These are phyloP conservation scores for Phoenix roebelenii DNA, from an alignment of 176 grass and related monocot species.

Conservation along the genomic window DNA sequence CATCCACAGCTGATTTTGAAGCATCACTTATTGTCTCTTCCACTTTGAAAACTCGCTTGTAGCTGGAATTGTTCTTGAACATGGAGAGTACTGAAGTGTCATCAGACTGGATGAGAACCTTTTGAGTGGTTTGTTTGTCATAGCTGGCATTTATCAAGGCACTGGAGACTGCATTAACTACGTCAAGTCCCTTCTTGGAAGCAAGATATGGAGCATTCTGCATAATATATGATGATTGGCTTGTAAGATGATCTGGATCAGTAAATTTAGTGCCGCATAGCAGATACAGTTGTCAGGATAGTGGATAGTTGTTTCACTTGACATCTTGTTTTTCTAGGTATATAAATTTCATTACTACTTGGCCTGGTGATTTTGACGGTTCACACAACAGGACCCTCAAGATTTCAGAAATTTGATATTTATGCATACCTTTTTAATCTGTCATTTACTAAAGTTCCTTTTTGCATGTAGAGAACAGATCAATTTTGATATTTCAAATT, in stretches of 20 bases:
- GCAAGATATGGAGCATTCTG: slow-evolving; percentile 69
- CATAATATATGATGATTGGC: slow-evolving; percentile 16
- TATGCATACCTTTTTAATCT: too few relatives aligned
- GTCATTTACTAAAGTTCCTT: too few relatives aligned
- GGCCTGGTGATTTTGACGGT: too few relatives aligned
- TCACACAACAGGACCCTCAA: too few relatives aligned
- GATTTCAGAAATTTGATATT: too few relatives aligned
- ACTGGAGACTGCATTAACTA: slow-evolving; percentile 57
- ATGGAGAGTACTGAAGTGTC: slow-evolving; percentile 54
- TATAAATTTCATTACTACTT: neutral
- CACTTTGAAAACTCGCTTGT: slow-evolving; percentile 44
- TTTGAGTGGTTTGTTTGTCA: slow-evolving; percentile 43
- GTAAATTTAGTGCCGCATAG: slow-evolving; percentile 11
- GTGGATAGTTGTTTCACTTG: neutral
- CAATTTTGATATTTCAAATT: too few relatives aligned
- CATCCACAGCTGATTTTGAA: slow-evolving; percentile 35
- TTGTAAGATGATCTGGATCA: neutral
- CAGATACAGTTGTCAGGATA: neutral
- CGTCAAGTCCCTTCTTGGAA: slow-evolving; percentile 48
- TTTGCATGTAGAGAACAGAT: too few relatives aligned
- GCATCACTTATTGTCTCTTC: slow-evolving; percentile 40
- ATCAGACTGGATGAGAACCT: slow-evolving; percentile 65
- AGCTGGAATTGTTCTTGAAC: slow-evolving; percentile 49
- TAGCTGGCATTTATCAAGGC: slow-evolving; percentile 64
- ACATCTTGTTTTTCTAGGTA: neutral